Conservation (phyloP, 805 yeast genomes). For the Starmerella khaoyaiensis region DNA sequence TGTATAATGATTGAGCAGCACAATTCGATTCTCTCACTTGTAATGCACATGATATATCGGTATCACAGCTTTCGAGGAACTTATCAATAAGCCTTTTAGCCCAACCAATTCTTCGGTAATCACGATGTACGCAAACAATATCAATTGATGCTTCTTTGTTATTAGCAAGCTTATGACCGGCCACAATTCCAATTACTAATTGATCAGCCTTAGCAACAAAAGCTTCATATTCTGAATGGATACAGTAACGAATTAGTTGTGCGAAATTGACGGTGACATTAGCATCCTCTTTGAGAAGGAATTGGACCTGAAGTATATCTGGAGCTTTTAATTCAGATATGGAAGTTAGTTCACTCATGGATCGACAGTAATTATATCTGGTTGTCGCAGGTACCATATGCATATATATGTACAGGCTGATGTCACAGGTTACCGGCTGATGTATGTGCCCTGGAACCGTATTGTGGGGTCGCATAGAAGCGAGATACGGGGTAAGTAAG, state of each 20-base stretch:
- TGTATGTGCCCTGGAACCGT: too few relatives aligned
- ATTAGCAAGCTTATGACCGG: not conserved
- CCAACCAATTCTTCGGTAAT: constrained; percentile 7
- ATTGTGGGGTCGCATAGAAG: too few relatives aligned
- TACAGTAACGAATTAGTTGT: constrained; percentile 9
- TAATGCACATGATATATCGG: constrained; percentile 1
- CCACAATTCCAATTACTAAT: constrained; percentile 8
- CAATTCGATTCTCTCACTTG: constrained; percentile 13
- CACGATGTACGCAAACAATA: constrained; percentile 10
- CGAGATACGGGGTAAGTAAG: too few relatives aligned
- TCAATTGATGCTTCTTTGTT: constrained; percentile 5
- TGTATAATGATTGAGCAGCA: constrained; percentile 9
- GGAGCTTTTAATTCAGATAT: constrained; percentile 2
- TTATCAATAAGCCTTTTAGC: constrained; percentile 7
- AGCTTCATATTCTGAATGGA: constrained; percentile 5
- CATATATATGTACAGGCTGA: too few relatives aligned
- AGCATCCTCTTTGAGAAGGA: constrained; percentile 5
- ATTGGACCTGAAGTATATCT: not conserved
- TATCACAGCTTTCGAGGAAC: constrained; percentile 2
- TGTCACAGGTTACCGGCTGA: too few relatives aligned
- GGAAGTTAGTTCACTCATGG: not conserved
- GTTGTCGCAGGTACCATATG: too few relatives aligned
- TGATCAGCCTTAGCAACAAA: constrained; percentile 7
- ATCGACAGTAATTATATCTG: not conserved
- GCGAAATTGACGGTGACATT: constrained; percentile 2